Percentiles rank a stretch among this genome's conserved stretches.
These are phyloP conservation scores for Dryadomyces sulphureus DNA, from an alignment of 2,329 filamentous ascomycete species.

Conservation along the genomic window DNA sequence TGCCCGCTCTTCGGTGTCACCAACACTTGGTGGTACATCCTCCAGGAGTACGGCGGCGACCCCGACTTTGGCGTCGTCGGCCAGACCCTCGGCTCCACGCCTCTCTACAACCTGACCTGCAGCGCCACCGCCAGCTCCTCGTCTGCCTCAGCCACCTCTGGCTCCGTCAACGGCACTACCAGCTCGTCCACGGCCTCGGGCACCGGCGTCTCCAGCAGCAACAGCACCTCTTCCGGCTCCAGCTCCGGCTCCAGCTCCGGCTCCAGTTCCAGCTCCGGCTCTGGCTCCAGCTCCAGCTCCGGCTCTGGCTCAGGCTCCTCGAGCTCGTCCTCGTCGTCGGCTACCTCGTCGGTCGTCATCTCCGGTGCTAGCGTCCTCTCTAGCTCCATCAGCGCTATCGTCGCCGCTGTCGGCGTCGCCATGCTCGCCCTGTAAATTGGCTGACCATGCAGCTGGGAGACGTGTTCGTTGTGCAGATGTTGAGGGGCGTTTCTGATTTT, in stretches of 20 bases:
- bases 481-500: too few species aligned
- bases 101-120: constrained; percentile 51
- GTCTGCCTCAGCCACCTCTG: neutral
- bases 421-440: constrained; percentile 18
- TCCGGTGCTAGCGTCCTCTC: constrained; percentile 12
- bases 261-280: constrained; percentile 7
- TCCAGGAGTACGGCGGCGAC: constrained; percentile 53
- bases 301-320: constrained; percentile 14
- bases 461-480: too few species aligned
- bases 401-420: constrained; percentile 17
- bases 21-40: constrained; percentile 65
- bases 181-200: neutral
- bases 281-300: constrained; percentile 15
- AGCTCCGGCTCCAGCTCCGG: constrained; percentile 3
- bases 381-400: constrained; percentile 16
- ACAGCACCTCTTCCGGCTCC: neutral
- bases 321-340: constrained; percentile 12
- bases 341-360: constrained; percentile 15
- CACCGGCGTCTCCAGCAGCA: neutral
- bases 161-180: constrained; percentile 1
- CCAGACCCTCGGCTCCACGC: constrained; percentile 32
- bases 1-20: constrained; percentile 52
- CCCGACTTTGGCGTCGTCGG: constrained; percentile 60
- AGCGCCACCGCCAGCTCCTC: constrained; percentile 14
- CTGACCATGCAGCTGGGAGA: too few species aligned